These are phyloP conservation scores for Phytophthora macrochlamydospora DNA, from an alignment of 352 stramenopile genomes.

Conservation along the genomic window DNA sequence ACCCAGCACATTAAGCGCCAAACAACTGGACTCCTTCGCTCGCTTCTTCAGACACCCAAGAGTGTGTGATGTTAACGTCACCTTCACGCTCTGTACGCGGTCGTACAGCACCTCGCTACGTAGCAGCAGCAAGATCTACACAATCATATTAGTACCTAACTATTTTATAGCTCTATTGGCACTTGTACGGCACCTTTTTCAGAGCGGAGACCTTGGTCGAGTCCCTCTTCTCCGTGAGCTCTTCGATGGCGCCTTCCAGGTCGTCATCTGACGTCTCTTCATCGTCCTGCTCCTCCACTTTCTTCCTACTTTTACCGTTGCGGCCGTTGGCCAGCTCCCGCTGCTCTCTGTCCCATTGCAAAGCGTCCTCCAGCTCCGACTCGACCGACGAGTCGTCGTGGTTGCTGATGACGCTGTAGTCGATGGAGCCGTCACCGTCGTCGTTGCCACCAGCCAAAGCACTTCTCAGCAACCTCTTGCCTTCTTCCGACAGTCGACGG, in stretches of 20 bases:
- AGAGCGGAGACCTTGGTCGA: slow-evolving; percentile 61
- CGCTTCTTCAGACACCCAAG: slow-evolving; percentile 66
- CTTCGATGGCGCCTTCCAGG: slow-evolving; percentile 57
- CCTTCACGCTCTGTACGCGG: slow-evolving; percentile 42
- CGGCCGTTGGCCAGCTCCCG: background rate
- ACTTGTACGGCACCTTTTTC: slow-evolving; percentile 28
- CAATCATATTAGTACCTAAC: too few relatives aligned
- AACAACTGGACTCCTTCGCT: slow-evolving; percentile 50
- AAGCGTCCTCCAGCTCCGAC: slow-evolving; percentile 63
- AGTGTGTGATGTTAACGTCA: slow-evolving; percentile 43
- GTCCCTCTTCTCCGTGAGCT: slow-evolving; percentile 71
- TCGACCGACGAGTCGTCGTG: slow-evolving; percentile 51
- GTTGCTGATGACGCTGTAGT: slow-evolving; percentile 38
- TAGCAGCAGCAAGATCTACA: slow-evolving; percentile 49
- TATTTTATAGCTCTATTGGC: too few relatives aligned
- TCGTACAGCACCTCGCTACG: slow-evolving; percentile 45
- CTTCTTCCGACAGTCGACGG: slow-evolving; percentile 48
- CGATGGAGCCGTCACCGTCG: slow-evolving; percentile 25
- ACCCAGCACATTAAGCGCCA: slow-evolving; percentile 51
- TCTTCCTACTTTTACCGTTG: slow-evolving; percentile 38
- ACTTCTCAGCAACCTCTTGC: slow-evolving; percentile 54
- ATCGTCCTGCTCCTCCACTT: slow-evolving; percentile 34
- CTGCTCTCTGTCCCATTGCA: slow-evolving; percentile 55
- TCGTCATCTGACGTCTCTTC: slow-evolving; percentile 34
- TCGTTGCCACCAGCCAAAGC: slow-evolving; percentile 55